Base-by-base conservation (phyloP, 768 basidiomycete species). In the Lactarius tabidus region DNA sequence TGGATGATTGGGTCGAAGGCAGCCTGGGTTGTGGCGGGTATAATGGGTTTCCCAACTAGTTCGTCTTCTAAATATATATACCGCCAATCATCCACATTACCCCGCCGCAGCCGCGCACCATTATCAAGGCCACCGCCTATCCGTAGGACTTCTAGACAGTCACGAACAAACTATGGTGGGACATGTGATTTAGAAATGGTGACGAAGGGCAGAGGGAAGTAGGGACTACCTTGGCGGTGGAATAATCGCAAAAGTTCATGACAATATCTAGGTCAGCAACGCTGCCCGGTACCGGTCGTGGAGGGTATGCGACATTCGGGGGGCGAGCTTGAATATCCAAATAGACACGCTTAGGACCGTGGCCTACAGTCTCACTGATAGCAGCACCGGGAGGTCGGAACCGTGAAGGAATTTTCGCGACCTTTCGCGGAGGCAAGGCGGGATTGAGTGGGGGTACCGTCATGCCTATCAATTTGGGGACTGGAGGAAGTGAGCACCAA, bases 101-200 rank as follows among this genome's bases (percentile, higher is more conserved):
- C 90, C 69, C 94, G 80, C 67, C 93, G 80, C 35, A 93, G 75
- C 23, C 86, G 83, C 51, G 85, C 85, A 17, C 86, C 89, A 58
- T 89, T 88, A 73, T 99, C 95, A 53, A 98, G 81, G 18, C 93
- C 90, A 8, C 83, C 92, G 3, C 95, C 96, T 15, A 95, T 79
- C n/a, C 96, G 85, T 31, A 99, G 83, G 53, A 96, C 88, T 75
- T 98, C 95, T 45, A 99, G 80, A 72, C 97, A 99, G 74, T 98
- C 97, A 45, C 96, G 87, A n/a, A 98, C 96, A 77, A 91, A 95
- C 91, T 97, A 73, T 33, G 57, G 56, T 57, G 45, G 18, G 45
- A 43, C 61, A 61, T 31, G 48, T 26, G 3, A 38, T 12, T 55
- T 41, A 58, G 45, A 20, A 31, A 55, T 62, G 29, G 17, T 28